phyloP scores from a whole-genome alignment of 768 basidiomycete genomes.

The Collybiopsis luxurians region DNA sequence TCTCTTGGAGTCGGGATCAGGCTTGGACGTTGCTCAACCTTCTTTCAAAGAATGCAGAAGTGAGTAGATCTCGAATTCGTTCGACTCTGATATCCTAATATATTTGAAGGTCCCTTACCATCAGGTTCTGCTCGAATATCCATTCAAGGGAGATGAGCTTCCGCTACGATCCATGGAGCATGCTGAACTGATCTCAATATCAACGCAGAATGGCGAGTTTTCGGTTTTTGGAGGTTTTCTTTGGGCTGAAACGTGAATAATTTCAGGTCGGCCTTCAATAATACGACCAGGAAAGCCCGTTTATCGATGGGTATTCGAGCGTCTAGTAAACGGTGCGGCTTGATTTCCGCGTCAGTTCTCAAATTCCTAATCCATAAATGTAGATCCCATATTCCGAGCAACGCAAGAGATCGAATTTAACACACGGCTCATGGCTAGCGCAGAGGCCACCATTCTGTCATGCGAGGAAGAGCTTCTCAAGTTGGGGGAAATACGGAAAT shows the following conservation, averaged over 20 bases:
- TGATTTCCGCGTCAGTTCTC: conserved; percentile 3
- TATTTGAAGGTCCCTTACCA: conserved; percentile 70
- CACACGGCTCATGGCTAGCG: conserved; percentile 54
- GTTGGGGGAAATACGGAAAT: conserved; percentile 63
- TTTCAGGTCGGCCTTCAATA: conserved; percentile 72
- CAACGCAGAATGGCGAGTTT: conserved; percentile 63
- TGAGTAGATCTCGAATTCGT: conserved; percentile 30
- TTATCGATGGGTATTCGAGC: conserved; percentile 80
- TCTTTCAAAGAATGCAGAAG: conserved; percentile 67
- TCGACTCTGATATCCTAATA: conserved; percentile 17
- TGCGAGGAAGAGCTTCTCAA: conserved; percentile 76
- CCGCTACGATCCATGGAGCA: conserved; percentile 85
- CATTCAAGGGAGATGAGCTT: conserved; percentile 89
- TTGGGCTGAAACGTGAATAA: not conserved
- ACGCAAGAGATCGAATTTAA: conserved; percentile 82
- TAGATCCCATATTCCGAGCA: conserved; percentile 78
- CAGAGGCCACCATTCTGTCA: conserved; percentile 61
- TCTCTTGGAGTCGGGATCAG: conserved; percentile 86
- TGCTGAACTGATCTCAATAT: conserved; percentile 81
- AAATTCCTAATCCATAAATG: not conserved
- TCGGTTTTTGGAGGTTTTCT: not conserved
- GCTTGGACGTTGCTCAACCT: conserved; percentile 81
- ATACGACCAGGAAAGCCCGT: conserved; percentile 93
- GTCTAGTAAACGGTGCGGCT: conserved; percentile 68
- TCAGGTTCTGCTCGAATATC: conserved; percentile 75